Evolutionary conservation across 257 asterid species (phyloP).

Genomic region (Solanum lycopersicoides): DNA sequence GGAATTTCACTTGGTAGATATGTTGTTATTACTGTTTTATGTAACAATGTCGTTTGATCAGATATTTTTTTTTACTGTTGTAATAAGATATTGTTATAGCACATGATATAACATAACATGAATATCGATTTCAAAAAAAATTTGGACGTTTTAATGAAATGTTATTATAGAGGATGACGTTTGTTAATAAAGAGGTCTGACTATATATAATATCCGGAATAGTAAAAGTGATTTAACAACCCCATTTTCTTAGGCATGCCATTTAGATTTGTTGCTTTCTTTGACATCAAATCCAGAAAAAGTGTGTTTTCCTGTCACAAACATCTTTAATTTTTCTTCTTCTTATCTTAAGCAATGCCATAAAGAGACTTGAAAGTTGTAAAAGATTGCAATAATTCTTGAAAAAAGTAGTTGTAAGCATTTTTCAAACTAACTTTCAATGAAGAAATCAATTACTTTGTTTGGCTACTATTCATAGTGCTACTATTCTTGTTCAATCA

Average conservation of each 20-base stretch:
- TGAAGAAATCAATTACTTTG: not conserved
- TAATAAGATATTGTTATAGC: not conserved
- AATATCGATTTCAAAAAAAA: not conserved
- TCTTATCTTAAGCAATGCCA: not conserved
- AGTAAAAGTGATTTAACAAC: not conserved
- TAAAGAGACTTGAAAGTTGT: not conserved
- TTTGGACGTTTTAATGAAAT: not conserved
- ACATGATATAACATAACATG: not conserved
- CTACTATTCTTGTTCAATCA: not conserved
- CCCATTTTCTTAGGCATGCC: not conserved
- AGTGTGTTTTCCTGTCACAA: not conserved
- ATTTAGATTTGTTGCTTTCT: not conserved
- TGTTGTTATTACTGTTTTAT: not conserved
- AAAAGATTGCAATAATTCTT: not conserved
- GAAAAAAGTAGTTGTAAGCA: not conserved
- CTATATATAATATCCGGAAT: not conserved
- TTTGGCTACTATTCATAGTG: not conserved
- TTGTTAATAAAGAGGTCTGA: not conserved
- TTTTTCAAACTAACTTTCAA: not conserved
- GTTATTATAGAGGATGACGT: not conserved
- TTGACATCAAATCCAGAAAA: conserved; percentile 1
- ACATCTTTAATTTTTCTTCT: not conserved
- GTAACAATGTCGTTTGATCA: no score
- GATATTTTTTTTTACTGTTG: no score
- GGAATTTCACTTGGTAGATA: rapidly evolving